Evolutionary conservation across 2,329 filamentous ascomycete species (phyloP), one percentile per base, ranked within the genome.

Genomic region (Apiospora malaysiana): DNA sequence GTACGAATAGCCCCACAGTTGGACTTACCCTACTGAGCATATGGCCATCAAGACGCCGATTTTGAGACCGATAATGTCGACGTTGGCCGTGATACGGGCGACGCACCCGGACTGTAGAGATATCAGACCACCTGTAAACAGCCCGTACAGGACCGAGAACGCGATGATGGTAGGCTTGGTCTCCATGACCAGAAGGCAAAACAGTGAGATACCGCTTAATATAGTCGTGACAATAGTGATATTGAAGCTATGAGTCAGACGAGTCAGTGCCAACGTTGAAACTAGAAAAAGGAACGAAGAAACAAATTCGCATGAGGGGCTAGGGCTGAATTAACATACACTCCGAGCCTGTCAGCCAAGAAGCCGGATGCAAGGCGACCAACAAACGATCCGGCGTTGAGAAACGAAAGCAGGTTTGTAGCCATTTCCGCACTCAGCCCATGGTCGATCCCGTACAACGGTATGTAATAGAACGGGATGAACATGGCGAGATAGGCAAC

Each of bases 61-160:
- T 2, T 86, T 90, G 9, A 92, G 85, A 1, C 90, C 86, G 18
- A 93, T 93, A 46, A 94, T 90, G 78, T 93, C 86, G 23, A 88
- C 84, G 47, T 93, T 86, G 65, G 42, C 42, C 1, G 88, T 90
- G 72, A 94, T 92, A 76, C 94, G 91, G 1, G 91, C 91, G 32
- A 94, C 83, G 18, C 92, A 82, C 0, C 91, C 86, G 0, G 92
- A 90, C 0, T 84, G 81, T n/a, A 93, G 80, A 1, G 86, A 87
- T 66, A 92, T 87, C 75, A 89, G 91, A 4, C 87, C 87, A 16
- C 91, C 91, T 0, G 88, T 90, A 14, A 84, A 83, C 78, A 93
- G 92, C 6, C 91, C 91, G 74, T 90, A 93, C 42, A 43, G 16
- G 42, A 43, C 42, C 42, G 42, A 43, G 42, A 43, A 43, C 21